phyloP scores from a whole-genome alignment of 495 filamentous ascomycete species.

The Penicillium soppii region DNA sequence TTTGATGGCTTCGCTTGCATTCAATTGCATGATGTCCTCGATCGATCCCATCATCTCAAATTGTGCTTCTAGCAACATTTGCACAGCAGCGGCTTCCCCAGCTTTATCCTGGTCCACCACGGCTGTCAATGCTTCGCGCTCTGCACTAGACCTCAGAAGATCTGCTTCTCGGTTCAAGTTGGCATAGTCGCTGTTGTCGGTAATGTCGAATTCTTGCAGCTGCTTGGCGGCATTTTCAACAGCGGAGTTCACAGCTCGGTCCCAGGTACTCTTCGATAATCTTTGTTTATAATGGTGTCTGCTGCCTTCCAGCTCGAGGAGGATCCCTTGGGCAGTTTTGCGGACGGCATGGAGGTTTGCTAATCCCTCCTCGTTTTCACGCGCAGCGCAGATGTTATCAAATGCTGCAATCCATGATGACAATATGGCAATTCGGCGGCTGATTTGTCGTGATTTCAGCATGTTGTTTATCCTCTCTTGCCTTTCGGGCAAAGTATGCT shows the following conservation, averaged over 20 bases:
- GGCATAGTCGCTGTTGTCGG: slow-evolving; percentile 68
- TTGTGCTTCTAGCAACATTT: slow-evolving; percentile 81
- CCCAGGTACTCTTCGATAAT: slow-evolving; percentile 78
- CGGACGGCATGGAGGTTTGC: slow-evolving; percentile 71
- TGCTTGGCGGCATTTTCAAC: slow-evolving; percentile 81
- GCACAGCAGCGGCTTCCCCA: slow-evolving; percentile 73
- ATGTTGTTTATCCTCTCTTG: slow-evolving; percentile 75
- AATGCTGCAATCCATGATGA: slow-evolving; percentile 93
- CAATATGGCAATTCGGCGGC: slow-evolving; percentile 78
- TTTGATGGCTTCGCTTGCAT: slow-evolving; percentile 73
- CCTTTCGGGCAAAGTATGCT: slow-evolving; percentile 75
- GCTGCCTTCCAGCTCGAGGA: slow-evolving; percentile 84
- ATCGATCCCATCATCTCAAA: slow-evolving; percentile 86
- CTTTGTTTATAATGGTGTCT: slow-evolving; percentile 86
- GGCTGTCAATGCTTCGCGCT: slow-evolving; percentile 73
- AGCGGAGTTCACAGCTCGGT: slow-evolving; percentile 79
- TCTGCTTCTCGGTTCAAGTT: slow-evolving; percentile 80
- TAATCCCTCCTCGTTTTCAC: slow-evolving; percentile 66
- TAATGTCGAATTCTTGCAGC: slow-evolving; percentile 69
- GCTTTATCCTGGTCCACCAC: slow-evolving; percentile 81
- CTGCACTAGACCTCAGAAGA: slow-evolving; percentile 76
- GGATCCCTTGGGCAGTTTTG: slow-evolving; percentile 82
- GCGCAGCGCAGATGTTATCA: slow-evolving; percentile 71
- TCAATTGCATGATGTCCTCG: slow-evolving; percentile 75
- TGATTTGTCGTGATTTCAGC: slow-evolving; percentile 81